These are phyloP conservation scores for Botryosphaeria dothidea DNA, from an alignment of 2,329 filamentous ascomycete genomes.

Conservation along the genomic window DNA sequence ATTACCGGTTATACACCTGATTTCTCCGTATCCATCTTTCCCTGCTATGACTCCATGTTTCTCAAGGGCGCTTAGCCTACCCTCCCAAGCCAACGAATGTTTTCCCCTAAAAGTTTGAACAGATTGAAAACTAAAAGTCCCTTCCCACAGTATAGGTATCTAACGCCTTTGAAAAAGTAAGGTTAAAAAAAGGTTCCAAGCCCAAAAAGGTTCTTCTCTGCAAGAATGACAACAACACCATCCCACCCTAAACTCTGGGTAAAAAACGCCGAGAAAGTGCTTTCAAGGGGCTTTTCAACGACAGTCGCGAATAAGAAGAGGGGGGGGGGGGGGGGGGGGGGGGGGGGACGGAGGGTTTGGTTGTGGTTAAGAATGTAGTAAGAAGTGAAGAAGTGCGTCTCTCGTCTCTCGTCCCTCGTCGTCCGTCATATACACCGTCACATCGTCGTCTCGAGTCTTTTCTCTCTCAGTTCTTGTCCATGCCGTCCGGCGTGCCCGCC, in stretches of 20 bases:
- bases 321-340: too few species aligned
- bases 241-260: not conserved
- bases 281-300: not conserved
- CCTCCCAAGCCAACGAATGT: slow-evolving; percentile 1
- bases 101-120: not conserved
- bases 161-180: slow-evolving; percentile 3
- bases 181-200: too few species aligned
- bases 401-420: not conserved
- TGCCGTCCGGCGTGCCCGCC: not conserved
- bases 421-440: too few species aligned
- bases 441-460: not conserved
- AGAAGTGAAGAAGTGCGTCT: slow-evolving; percentile 2
- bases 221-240: not conserved
- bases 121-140: not conserved
- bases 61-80: too few species aligned
- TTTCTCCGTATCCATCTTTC: not conserved
- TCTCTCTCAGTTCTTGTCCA: not conserved
- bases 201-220: not conserved
- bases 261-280: slow-evolving; percentile 6
- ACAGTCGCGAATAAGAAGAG: not conserved
- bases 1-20: not conserved
- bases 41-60: too few species aligned
- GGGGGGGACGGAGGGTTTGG: too few species aligned
- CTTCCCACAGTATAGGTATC: slow-evolving; percentile 3
- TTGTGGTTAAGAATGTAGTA: slow-evolving; percentile 11